phyloP scores from a whole-genome alignment of 768 basidiomycete species.

The Wakefieldia striispora region DNA sequence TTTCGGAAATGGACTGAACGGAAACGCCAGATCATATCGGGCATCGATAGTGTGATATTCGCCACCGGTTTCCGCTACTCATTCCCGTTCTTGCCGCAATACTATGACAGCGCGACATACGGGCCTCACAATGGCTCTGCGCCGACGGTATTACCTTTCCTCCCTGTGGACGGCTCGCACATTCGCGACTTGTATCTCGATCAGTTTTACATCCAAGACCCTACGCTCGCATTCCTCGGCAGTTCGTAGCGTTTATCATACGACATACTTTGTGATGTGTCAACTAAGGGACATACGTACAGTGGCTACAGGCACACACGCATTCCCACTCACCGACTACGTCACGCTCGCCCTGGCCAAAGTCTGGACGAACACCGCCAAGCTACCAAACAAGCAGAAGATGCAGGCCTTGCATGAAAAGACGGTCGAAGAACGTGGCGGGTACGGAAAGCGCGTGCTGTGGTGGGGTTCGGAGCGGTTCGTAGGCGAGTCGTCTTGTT shows the following conservation, averaged over 20 bases:
- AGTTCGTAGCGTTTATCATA: neutral
- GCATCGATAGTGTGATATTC: slow-evolving; percentile 12
- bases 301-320: neutral
- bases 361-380: slow-evolving; percentile 14
- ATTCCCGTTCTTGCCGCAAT: slow-evolving; percentile 16
- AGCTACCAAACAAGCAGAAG: slow-evolving; percentile 1
- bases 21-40: slow-evolving; percentile 9
- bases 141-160: slow-evolving; percentile 2
- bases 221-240: slow-evolving; percentile 12
- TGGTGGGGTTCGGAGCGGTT: neutral
- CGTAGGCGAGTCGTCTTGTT: neutral
- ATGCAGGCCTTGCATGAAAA: slow-evolving; percentile 4
- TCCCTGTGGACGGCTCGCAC: slow-evolving; percentile 7
- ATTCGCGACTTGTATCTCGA: slow-evolving; percentile 16
- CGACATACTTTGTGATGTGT: neutral
- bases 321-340: neutral
- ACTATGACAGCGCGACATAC: slow-evolving; percentile 11
- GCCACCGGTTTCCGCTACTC: slow-evolving; percentile 13
- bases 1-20: too few relatives aligned
- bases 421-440: slow-evolving; percentile 8
- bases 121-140: too few relatives aligned
- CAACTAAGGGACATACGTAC: neutral
- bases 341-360: slow-evolving; percentile 9
- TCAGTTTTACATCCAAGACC: slow-evolving; percentile 12
- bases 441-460: slow-evolving; percentile 8